Evolutionary conservation across 2,329 filamentous ascomycete species (phyloP).

Genomic region (Penicillium sp.): DNA sequence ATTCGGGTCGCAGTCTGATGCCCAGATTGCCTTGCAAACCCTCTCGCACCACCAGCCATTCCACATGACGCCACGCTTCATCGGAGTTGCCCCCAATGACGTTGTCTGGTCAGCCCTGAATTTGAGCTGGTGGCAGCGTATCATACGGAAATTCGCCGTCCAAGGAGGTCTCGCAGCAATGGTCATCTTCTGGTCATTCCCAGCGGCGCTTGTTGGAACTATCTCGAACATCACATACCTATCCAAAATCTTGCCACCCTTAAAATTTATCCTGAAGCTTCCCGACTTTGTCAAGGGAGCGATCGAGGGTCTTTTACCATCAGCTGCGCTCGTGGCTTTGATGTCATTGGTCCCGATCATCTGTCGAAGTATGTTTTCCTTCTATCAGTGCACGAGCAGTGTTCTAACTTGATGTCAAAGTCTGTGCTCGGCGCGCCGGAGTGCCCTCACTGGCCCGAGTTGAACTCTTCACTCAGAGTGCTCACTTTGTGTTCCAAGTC

Average conservation of each 20-base stretch:
- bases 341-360: conserved; percentile 86
- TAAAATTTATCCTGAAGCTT: conserved; percentile 74
- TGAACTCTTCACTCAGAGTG: conserved; percentile 86
- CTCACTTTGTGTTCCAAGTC: conserved; percentile 73
- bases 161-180: conserved; percentile 71
- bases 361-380: conserved; percentile 64
- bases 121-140: conserved; percentile 80
- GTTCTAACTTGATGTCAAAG: conserved; percentile 40
- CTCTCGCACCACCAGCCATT: conserved; percentile 82
- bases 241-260: conserved; percentile 54
- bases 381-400: not conserved
- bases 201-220: conserved; percentile 76
- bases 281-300: conserved; percentile 73
- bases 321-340: conserved; percentile 74
- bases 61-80: conserved; percentile 83
- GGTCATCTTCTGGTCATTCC: conserved; percentile 83
- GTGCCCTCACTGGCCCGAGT: conserved; percentile 77
- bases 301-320: conserved; percentile 80
- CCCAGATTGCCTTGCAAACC: conserved; percentile 82
- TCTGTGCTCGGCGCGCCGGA: conserved; percentile 75
- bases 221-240: conserved; percentile 83
- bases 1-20: conserved; percentile 77
- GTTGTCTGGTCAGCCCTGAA: conserved; percentile 85
- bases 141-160: conserved; percentile 70
- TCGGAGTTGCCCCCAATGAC: conserved; percentile 78